Percentiles rank a stretch among this genome's conserved stretches.
Evolutionary conservation across 352 stramenopile genomes (phyloP).

Genomic region (Peronospora tabacina): DNA sequence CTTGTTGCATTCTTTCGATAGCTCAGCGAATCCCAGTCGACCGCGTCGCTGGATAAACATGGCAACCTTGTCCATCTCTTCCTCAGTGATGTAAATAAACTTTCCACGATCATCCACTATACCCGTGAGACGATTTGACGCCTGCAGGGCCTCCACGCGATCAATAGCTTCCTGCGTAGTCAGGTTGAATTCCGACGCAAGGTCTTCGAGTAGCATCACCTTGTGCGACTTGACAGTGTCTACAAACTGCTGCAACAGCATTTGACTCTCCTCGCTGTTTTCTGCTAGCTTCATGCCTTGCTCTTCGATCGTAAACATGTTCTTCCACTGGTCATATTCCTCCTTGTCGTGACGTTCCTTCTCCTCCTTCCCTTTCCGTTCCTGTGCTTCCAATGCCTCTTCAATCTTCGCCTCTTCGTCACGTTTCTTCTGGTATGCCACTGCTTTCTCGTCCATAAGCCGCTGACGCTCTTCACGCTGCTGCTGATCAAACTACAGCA

Average conservation of each 20-base stretch:
- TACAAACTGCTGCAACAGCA: constrained; percentile 59
- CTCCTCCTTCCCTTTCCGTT: constrained; percentile 36
- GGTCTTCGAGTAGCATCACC: constrained; percentile 67
- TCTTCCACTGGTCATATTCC: constrained; percentile 74
- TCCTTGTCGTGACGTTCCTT: constrained; percentile 58
- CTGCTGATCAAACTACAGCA: constrained; percentile 58
- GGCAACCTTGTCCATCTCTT: constrained; percentile 69
- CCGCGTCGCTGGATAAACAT: constrained; percentile 63
- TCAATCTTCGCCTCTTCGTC: constrained; percentile 47
- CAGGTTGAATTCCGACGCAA: constrained; percentile 58
- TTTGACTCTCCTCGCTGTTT: constrained; percentile 58
- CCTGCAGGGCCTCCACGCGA: constrained; percentile 49
- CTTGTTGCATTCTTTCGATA: constrained; percentile 76
- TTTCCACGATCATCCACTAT: constrained; percentile 76
- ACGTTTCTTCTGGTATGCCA: constrained; percentile 52
- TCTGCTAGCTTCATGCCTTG: constrained; percentile 41
- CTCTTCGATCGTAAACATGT: constrained; percentile 66
- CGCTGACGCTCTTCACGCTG: constrained; percentile 54
- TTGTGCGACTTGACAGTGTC: constrained; percentile 71
- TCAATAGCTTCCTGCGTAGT: constrained; percentile 60
- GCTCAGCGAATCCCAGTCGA: constrained; percentile 48
- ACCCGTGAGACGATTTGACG: constrained; percentile 49
- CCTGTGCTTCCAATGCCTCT: constrained; percentile 38
- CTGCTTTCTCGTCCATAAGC: constrained; percentile 47
- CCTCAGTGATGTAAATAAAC: constrained; percentile 75